Base-by-base conservation (phyloP, 345 rosid genomes). In the Lumnitzera racemosa region DNA sequence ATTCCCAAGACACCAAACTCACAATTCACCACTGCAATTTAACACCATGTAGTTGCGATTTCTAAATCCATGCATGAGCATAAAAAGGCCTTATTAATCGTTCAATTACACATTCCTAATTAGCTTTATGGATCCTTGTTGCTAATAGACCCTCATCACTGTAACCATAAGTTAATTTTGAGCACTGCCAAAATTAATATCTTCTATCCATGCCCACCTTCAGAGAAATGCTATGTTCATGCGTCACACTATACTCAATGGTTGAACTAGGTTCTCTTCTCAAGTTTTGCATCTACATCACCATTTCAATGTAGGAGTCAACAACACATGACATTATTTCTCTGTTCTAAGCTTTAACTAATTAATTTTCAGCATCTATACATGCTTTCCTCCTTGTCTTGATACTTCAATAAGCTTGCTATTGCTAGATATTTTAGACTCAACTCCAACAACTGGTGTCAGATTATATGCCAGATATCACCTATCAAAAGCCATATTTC, bases 401-500 rank as follows among this genome's bases (percentile, higher is more conserved):
- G 91, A 78, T 75, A 64, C 75, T 82, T 79, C 83, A 80, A 67
- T 70, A 49, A 92, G 95, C 62, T 75, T 83, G 36, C 92, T 91
- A 75, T 91, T 80, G 29, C 87, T 74, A 65, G 87, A 91, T 77
- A 88, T 68, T 74, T 70, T 96, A 24, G 90, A 91, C 49, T 90
- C 96, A 67, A 91, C 91, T 70, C 98, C 98, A 72, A 96, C 91
- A 72, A 88, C 90, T 65, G 98, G 96, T 55, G 91, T 86, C 85
- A 91, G 83, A 72, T 82, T 91, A 78, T 88, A 89, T 24, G 92
- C 92, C 55, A 86, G 74, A 77, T 88, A 88, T 71, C 88, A 88
- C 98, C 96, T 86, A 81, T 88, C 98, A 77, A 86, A 91, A 74
- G 98, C 98, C 98, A 91, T 88, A 76, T 91, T 91, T 86, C 95